phyloP scores from a whole-genome alignment of 352 stramenopile genomes.

The Globisporangium acanthophoron region DNA sequence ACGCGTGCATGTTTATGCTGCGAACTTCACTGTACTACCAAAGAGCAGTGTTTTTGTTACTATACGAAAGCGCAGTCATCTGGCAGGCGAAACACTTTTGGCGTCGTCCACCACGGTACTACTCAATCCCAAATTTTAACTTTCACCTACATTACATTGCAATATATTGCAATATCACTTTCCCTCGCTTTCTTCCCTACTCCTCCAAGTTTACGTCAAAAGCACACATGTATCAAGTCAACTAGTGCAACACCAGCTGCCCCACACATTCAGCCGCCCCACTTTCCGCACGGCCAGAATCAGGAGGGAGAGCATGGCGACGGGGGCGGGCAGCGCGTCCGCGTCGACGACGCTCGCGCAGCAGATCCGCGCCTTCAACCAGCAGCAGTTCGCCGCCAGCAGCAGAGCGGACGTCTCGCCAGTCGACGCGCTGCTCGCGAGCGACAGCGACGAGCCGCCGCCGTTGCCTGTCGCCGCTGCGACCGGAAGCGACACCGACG shows the following conservation, averaged over 20 bases:
- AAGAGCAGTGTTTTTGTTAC: no score
- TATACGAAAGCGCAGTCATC: no score
- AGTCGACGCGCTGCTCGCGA: conserved; percentile 3
- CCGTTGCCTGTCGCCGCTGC: not conserved
- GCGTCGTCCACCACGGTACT: no score
- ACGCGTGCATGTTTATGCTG: not conserved
- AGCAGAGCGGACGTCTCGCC: not conserved
- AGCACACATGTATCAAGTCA: not conserved
- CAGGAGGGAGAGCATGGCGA: not conserved
- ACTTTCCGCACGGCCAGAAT: not conserved
- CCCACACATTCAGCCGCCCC: not conserved
- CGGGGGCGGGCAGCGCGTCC: not conserved
- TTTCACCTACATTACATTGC: no score
- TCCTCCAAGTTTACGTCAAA: not conserved
- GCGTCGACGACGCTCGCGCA: not conserved
- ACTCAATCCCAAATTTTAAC: no score
- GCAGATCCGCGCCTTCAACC: conserved; percentile 13
- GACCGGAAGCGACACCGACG: not conserved
- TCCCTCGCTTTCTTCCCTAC: not conserved
- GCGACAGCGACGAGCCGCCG: conserved; percentile 3
- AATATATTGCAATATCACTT: no score
- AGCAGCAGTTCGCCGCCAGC: conserved; percentile 2
- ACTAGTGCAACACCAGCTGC: not conserved
- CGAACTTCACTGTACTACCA: no score
- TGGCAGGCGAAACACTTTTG: no score